Conservation (phyloP, 148 eudicot genomes). For the Dysphania ambrosioides region DNA sequence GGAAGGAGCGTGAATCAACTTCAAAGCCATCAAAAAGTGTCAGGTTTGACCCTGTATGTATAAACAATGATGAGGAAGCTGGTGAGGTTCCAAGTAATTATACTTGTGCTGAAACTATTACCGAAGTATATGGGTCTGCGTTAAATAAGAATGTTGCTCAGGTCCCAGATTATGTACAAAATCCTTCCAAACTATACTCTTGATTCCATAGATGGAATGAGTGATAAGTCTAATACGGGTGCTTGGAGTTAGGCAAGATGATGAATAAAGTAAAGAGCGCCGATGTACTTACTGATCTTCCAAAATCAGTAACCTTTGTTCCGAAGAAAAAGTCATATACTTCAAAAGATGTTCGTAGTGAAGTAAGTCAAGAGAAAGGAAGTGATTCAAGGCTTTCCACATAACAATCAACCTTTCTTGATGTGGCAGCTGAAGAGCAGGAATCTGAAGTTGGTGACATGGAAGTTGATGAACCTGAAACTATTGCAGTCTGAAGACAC, state of each 20-base stretch:
- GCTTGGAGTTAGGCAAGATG: conserved; percentile 29
- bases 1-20: conserved; percentile 33
- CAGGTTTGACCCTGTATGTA: conserved; percentile 44
- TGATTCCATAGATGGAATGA: conserved; percentile 32
- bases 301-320: conserved; percentile 34
- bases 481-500: conserved; percentile 8
- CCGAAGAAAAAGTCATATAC: conserved; percentile 43
- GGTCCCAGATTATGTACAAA: conserved; percentile 44
- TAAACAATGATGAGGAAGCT: conserved; percentile 18
- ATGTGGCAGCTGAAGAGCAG: conserved; percentile 26
- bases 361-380: conserved; percentile 11
- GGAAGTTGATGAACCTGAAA: conserved; percentile 33
- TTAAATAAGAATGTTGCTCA: conserved; percentile 18
- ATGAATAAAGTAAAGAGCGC: conserved; percentile 20
- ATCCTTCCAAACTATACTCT: conserved; percentile 46
- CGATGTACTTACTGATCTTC: conserved; percentile 22
- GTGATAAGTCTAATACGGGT: conserved; percentile 25
- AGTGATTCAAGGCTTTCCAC: conserved; percentile 20
- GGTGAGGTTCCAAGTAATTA: conserved; percentile 12
- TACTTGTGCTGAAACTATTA: neutral
- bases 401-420: conserved; percentile 20
- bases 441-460: conserved; percentile 30
- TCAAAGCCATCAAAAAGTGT: conserved; percentile 45
- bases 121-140: conserved; percentile 9
- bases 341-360: conserved; percentile 12